Percentiles rank a stretch among this genome's conserved stretches.
Evolutionary conservation across 306 rosid species (phyloP).

Genomic region (Cicer chorassanicum): DNA sequence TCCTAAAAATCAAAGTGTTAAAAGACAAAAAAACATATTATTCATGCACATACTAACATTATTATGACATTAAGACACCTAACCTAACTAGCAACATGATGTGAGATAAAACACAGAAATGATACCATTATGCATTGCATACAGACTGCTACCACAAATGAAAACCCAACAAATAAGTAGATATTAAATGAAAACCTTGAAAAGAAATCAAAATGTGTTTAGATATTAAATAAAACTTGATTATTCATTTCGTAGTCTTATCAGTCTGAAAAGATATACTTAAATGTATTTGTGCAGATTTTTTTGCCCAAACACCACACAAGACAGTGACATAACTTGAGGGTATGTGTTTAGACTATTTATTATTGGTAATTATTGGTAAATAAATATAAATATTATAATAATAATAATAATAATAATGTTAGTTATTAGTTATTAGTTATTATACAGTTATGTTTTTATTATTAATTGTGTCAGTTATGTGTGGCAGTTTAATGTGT

Average conservation of each 20-base stretch:
- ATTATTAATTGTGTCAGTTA: too few species aligned
- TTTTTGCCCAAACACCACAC: constrained; percentile 18
- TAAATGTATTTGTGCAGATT: background rate
- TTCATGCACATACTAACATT: background rate
- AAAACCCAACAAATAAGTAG: constrained; percentile 10
- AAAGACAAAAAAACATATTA: too few species aligned
- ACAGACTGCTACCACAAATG: constrained; percentile 9
- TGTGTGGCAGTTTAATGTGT: too few species aligned
- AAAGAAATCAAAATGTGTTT: constrained; percentile 28
- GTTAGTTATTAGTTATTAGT: too few species aligned
- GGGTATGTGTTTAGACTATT: too few species aligned
- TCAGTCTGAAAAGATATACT: background rate
- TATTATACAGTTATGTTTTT: too few species aligned
- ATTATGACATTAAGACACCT: constrained; percentile 14
- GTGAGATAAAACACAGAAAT: constrained; percentile 14
- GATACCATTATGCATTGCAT: constrained; percentile 21
- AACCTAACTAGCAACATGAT: constrained; percentile 9
- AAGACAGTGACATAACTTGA: background rate
- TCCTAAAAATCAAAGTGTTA: too few species aligned
- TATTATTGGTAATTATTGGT: too few species aligned
- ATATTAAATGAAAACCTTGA: background rate
- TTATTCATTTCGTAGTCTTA: background rate
- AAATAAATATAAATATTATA: too few species aligned
- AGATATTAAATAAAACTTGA: background rate
- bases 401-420: too few species aligned